These are phyloP conservation scores for Talaromyces sp. DNA, from an alignment of 2,329 filamentous ascomycete species.

Conservation along the genomic window DNA sequence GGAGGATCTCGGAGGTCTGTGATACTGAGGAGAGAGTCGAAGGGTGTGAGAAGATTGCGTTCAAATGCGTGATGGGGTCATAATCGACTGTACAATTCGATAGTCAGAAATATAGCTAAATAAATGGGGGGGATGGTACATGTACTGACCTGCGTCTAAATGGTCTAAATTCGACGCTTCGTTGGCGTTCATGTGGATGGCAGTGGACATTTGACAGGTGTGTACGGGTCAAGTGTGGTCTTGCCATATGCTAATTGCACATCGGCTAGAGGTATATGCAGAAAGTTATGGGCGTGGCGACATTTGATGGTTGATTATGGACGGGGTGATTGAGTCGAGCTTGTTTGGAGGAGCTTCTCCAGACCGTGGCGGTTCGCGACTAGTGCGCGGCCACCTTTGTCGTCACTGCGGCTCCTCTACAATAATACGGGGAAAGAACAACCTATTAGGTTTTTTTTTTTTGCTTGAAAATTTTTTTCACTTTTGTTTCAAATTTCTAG, in stretches of 20 bases:
- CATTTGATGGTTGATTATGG: neutral
- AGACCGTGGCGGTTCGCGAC: neutral
- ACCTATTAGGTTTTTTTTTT: no score
- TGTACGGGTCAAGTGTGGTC: conserved; percentile 2
- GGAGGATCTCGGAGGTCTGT: conserved; percentile 68
- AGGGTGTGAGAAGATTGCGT: conserved; percentile 87
- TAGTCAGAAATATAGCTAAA: neutral
- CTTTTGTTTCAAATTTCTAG: no score
- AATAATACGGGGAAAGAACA: neutral
- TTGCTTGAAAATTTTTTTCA: no score
- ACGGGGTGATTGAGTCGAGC: neutral
- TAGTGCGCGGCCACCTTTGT: neutral
- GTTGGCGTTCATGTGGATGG: conserved; percentile 36
- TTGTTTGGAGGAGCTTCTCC: neutral
- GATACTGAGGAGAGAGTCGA: conserved; percentile 74
- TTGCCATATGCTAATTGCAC: conserved; percentile 12
- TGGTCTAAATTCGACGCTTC: conserved; percentile 34
- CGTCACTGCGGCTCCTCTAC: neutral
- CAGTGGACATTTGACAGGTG: conserved; percentile 33
- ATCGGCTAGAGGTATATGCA: neutral
- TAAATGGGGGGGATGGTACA: neutral
- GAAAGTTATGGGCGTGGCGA: neutral
- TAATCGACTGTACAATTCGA: conserved; percentile 61
- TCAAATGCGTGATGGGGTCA: conserved; percentile 88
- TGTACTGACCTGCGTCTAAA: conserved; percentile 41